Evolutionary conservation across 345 rosid genomes (phyloP), one percentile per base, ranked within the genome.

Genomic region (Punica granatum): DNA sequence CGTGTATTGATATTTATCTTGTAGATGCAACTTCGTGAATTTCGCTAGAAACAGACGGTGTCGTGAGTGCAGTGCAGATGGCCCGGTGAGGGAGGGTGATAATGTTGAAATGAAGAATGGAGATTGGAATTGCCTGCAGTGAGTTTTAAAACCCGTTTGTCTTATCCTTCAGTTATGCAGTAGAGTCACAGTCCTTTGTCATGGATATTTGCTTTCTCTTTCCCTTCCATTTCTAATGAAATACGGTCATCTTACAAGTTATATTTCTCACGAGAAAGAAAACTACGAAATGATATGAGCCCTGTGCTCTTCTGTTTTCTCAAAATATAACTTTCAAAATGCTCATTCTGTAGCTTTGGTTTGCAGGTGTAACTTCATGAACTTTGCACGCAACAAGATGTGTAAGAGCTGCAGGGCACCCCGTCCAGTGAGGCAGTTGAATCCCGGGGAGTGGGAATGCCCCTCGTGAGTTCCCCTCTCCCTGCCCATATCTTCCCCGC

Each of bases 381-480:
- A 93, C 80, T 93, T 93, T 69, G 83, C 97, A 26, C 78, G 83
- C 83, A 93, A 93, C 56, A 88, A 66, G 72, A 80, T 67, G 51
- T 93, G 98, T 77, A 72, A 81, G 53, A 82, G 83, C 26, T 93
- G 98, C 60, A 65, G 42, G 36, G 85, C 48, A 65, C 66, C 70
- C 67, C 89, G 96, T 31, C 92, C 96, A 6, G 77, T 78, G 76
- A 83, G 83, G 66, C 74, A 79, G 68, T 79, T 90, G 25, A 74
- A 80, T 56, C 88, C 83, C 67, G 98, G 98, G 78, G 97, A 90
- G 64, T 89, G 98, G 97, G 92, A 87, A 75, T 93, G 98, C 76
- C 88, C 90, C n/a, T 80, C 87, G 97, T 92, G 62, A 69, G 95
- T 76, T 54, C 68, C 75, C 11, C 18, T 77, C 70, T 72, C 44